A percentile compares a stretch with the other conserved stretches of the same genome.
Conservation (phyloP, 148 eudicot genomes). For the Rhododendron ovatum region DNA sequence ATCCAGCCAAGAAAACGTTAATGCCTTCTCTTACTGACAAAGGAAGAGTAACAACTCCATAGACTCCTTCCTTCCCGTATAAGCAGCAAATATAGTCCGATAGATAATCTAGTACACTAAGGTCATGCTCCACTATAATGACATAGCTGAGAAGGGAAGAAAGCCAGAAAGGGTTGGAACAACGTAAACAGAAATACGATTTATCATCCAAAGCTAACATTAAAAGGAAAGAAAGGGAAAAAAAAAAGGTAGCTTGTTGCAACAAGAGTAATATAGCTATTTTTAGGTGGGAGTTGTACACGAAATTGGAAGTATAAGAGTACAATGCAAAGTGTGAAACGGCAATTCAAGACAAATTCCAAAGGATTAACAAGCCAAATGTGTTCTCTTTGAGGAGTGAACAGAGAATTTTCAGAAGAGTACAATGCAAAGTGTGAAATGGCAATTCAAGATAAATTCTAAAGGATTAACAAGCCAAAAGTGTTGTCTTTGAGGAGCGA, state of each 20-base stretch:
- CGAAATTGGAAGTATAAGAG: background rate
- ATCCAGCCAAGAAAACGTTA: conserved; percentile 86
- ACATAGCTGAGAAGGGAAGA: conserved; percentile 54
- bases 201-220: background rate
- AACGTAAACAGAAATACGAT: background rate
- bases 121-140: conserved; percentile 95
- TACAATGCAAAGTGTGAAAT: background rate
- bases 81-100: conserved; percentile 94
- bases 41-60: conserved; percentile 97
- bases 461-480: background rate
- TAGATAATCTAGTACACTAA: conserved; percentile 88
- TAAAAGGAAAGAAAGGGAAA: background rate
- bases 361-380: background rate
- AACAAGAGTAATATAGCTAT: background rate
- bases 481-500: background rate
- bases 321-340: background rate
- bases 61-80: conserved; percentile 92
- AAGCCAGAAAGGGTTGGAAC: background rate
- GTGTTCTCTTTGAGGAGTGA: background rate
- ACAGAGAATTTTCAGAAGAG: background rate
- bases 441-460: background rate
- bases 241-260: background rate
- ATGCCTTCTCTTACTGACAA: conserved; percentile 98
- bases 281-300: background rate
- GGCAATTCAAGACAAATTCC: background rate